These are phyloP conservation scores for Lichtheimia ramosa DNA, from an alignment of 371 early-diverging fungal genomes.

Conservation along the genomic window DNA sequence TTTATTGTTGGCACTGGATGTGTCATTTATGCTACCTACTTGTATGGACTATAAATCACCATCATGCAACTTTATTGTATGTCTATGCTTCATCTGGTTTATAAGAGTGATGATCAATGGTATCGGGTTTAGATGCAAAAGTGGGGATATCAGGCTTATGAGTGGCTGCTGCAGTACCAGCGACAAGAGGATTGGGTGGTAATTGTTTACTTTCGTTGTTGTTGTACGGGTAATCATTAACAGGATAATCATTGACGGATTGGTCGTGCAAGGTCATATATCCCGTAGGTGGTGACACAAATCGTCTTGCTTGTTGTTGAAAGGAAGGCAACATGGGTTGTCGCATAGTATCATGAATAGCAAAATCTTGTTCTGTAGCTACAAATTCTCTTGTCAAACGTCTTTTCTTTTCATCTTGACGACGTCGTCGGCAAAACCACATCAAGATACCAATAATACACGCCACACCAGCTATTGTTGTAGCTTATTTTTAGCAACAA, in stretches of 20 bases:
- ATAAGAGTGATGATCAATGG: too few relatives aligned
- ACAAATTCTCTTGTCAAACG: constrained; percentile 1
- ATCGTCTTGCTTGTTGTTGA: constrained; percentile 12
- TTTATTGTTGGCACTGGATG: constrained; percentile 78
- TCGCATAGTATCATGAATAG: constrained; percentile 27
- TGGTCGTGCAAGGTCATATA: constrained; percentile 13
- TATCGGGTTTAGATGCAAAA: not conserved
- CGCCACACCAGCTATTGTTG: constrained; percentile 9
- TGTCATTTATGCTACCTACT: constrained; percentile 78
- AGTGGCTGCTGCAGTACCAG: not conserved
- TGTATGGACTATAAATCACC: constrained; percentile 60
- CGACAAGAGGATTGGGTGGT: not conserved
- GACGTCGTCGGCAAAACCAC: constrained; percentile 37
- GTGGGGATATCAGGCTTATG: constrained; percentile 1
- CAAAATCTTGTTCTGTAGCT: constrained; percentile 38
- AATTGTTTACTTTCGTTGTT: too few relatives aligned
- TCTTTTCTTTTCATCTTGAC: constrained; percentile 16
- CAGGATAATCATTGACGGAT: not conserved
- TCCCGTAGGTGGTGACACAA: constrained; percentile 16
- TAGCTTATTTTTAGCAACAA: not conserved
- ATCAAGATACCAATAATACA: constrained; percentile 36
- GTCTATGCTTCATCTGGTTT: too few relatives aligned
- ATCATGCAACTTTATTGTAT: too few relatives aligned
- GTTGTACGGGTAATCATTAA: too few relatives aligned
- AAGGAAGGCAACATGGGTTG: constrained; percentile 6